Evolutionary conservation across 768 basidiomycete genomes (phyloP).

Genomic region (Agaricus bisporus): DNA sequence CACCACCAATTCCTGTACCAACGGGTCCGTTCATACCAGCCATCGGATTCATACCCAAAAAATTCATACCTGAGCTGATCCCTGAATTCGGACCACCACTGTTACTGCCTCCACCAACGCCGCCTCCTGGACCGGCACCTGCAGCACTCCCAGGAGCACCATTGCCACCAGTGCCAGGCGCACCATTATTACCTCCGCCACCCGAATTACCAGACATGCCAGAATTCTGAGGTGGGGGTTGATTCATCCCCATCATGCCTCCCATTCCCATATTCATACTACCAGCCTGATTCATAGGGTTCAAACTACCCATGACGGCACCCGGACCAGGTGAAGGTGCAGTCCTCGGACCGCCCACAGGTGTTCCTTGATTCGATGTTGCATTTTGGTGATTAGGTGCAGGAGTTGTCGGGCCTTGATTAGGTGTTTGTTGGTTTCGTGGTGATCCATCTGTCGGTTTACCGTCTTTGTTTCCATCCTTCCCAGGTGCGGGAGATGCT

Average conservation of each 20-base stretch:
- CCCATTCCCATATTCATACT: slow-evolving; percentile 5
- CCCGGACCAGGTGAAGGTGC: slow-evolving; percentile 7
- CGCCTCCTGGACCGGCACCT: neutral
- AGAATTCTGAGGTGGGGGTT: slow-evolving; percentile 1
- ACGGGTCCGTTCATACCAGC: slow-evolving; percentile 7
- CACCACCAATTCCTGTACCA: slow-evolving; percentile 10
- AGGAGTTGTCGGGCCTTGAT: slow-evolving; percentile 4
- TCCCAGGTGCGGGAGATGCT: slow-evolving; percentile 9
- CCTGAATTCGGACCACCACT: neutral
- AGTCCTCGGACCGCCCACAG: slow-evolving; percentile 1
- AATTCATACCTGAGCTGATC: slow-evolving; percentile 9
- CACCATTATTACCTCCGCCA: too few relatives aligned
- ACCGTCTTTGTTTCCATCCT: slow-evolving; percentile 4
- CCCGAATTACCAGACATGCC: neutral
- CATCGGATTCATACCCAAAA: slow-evolving; percentile 12
- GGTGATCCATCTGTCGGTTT: slow-evolving; percentile 8
- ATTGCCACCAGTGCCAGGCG: neutral
- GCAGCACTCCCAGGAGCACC: neutral
- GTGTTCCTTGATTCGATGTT: slow-evolving; percentile 9
- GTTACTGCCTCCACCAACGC: neutral
- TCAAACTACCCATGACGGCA: slow-evolving; percentile 6
- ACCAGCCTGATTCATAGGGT: slow-evolving; percentile 1
- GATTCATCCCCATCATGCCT: slow-evolving; percentile 8
- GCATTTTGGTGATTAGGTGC: slow-evolving; percentile 5
- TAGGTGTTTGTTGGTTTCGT: slow-evolving; percentile 6